A percentile compares a stretch with the other conserved stretches of the same genome.
Evolutionary conservation across 805 yeast species (phyloP).

Genomic region (Yamadazyma laniorum): DNA sequence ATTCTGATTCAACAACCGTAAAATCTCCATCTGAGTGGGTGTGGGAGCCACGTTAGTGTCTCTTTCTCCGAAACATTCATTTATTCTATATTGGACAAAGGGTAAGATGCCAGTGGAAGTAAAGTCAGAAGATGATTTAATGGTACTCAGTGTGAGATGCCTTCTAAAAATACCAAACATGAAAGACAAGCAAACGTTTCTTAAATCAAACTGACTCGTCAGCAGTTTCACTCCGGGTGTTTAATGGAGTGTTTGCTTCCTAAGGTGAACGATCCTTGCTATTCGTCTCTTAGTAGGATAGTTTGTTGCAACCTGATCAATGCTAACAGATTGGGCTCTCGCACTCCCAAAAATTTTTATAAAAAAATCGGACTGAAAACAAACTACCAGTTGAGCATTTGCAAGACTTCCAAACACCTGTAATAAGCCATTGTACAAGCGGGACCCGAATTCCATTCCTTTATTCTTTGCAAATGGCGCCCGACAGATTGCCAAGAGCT

Average conservation of each 20-base stretch:
- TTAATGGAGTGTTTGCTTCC: too few relatives aligned
- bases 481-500: slow-evolving; percentile 43
- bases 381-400: background rate
- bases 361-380: background rate
- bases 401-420: background rate
- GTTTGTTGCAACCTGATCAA: too few relatives aligned
- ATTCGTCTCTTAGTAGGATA: too few relatives aligned
- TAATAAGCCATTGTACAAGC: background rate
- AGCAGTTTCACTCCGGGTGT: too few relatives aligned
- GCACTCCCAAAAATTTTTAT: background rate
- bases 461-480: slow-evolving; percentile 3
- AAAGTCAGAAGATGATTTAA: slow-evolving; percentile 14
- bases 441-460: background rate
- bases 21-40: slow-evolving; percentile 18
- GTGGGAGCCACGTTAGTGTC: slow-evolving; percentile 18
- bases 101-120: slow-evolving; percentile 22
- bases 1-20: slow-evolving; percentile 11
- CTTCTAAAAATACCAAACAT: background rate
- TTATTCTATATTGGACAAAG: slow-evolving; percentile 20
- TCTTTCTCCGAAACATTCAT: slow-evolving; percentile 5
- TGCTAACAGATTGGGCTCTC: too few relatives aligned
- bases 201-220: too few relatives aligned
- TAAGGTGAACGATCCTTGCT: too few relatives aligned
- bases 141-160: background rate
- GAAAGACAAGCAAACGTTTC: background rate